These are phyloP conservation scores for Claviceps humidiphila DNA, from an alignment of 2,329 filamentous ascomycete genomes.

Conservation along the genomic window DNA sequence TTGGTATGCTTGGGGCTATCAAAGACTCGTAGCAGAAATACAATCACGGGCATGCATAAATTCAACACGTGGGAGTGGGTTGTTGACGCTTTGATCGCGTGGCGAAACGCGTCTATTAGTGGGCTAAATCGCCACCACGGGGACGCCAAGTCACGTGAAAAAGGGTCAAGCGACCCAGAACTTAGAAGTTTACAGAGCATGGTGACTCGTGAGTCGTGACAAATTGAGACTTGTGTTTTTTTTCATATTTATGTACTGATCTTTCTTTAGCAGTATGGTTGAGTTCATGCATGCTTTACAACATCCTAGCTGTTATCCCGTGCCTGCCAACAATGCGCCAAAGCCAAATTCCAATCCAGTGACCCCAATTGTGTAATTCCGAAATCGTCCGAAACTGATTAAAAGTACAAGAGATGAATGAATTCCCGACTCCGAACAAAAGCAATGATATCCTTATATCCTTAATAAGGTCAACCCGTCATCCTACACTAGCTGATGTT, in stretches of 20 bases:
- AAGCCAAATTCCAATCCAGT: not conserved
- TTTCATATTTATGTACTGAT: not conserved
- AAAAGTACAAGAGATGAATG: not conserved
- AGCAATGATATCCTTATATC: not conserved
- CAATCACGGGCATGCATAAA: too few relatives aligned
- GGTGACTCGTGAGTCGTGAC: too few relatives aligned
- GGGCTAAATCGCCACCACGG: conserved; percentile 14
- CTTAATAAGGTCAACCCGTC: not conserved
- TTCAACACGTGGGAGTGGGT: not conserved
- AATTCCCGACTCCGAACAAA: not conserved
- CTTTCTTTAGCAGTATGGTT: not conserved
- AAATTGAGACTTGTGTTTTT: not conserved
- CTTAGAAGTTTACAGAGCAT: not conserved
- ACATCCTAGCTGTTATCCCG: not conserved
- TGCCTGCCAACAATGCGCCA: not conserved
- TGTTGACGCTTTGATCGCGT: conserved; percentile 1
- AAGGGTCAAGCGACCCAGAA: too few relatives aligned
- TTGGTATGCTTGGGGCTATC: not conserved
- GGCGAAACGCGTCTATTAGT: conserved; percentile 19
- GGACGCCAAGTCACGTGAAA: conserved; percentile 27
- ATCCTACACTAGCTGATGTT: conserved; percentile 28
- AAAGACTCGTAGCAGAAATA: not conserved
- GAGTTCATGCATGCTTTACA: not conserved
- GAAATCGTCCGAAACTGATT: not conserved
- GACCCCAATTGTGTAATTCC: conserved; percentile 1